Evolutionary conservation across 2,329 filamentous ascomycete genomes (phyloP).

Genomic region (Phyllosticta citriasiana): DNA sequence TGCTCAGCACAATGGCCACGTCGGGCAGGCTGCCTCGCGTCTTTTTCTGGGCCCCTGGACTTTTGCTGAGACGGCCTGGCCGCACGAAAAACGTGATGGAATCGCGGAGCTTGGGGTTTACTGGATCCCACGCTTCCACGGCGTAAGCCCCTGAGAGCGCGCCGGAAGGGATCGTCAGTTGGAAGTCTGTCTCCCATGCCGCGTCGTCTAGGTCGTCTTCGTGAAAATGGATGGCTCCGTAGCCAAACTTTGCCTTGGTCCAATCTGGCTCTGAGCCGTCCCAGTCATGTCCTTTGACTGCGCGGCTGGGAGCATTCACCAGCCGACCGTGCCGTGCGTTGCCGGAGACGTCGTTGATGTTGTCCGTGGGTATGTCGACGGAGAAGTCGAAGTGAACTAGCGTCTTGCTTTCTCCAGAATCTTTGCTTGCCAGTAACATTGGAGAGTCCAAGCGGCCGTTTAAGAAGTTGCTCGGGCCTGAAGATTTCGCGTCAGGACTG

Average conservation of each 20-base stretch:
- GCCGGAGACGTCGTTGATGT: constrained; percentile 20
- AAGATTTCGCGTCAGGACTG: background rate
- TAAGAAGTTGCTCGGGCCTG: background rate
- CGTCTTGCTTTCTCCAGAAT: background rate
- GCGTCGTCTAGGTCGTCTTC: constrained; percentile 32
- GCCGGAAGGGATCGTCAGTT: constrained; percentile 15
- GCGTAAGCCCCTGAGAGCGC: constrained; percentile 21
- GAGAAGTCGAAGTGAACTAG: constrained; percentile 5
- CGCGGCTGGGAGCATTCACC: constrained; percentile 26
- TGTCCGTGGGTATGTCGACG: constrained; percentile 15
- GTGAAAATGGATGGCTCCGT: constrained; percentile 31
- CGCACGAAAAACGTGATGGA: constrained; percentile 27
- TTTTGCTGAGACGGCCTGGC: constrained; percentile 12
- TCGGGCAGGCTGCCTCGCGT: constrained; percentile 1
- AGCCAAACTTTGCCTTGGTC: constrained; percentile 25
- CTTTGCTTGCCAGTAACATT: background rate
- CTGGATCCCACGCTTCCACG: constrained; percentile 16
- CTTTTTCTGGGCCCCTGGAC: constrained; percentile 1
- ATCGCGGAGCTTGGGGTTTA: constrained; percentile 17
- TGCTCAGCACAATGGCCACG: constrained; percentile 25
- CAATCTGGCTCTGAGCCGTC: constrained; percentile 23
- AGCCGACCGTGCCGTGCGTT: constrained; percentile 18
- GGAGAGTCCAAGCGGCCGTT: background rate
- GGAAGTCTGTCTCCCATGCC: constrained; percentile 24
- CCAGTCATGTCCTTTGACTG: constrained; percentile 25